Conservation (phyloP, 768 basidiomycete genomes). For the Leucogyrophana mollusca region DNA sequence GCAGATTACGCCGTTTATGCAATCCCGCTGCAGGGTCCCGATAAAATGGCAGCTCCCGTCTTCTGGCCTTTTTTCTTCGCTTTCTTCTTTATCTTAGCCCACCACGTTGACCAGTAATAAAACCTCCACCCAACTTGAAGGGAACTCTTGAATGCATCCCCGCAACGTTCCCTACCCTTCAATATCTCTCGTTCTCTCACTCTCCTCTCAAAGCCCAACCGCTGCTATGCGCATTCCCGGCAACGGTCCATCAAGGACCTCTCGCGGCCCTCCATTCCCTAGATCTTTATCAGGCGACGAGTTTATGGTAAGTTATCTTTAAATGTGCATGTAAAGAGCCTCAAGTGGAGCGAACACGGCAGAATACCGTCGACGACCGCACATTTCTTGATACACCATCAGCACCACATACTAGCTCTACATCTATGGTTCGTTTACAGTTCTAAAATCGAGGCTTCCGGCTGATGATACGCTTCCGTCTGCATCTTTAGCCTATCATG, state of each 20-base stretch:
- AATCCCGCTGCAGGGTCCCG: conserved; percentile 4
- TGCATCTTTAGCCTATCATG: conserved; percentile 3
- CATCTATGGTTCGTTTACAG: neutral
- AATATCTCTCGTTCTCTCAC: conserved; percentile 3
- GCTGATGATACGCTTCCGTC: neutral
- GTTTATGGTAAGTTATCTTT: conserved; percentile 4
- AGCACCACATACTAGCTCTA: neutral
- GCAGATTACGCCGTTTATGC: neutral
- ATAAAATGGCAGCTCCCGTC: conserved; percentile 2
- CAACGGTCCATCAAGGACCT: no score
- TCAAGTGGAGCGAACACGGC: neutral
- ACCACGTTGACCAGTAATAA: neutral
- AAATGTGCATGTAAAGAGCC: neutral
- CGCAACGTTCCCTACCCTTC: conserved; percentile 6
- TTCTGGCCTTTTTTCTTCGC: neutral
- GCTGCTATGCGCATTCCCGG: no score
- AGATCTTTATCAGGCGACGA: neutral
- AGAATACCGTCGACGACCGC: conserved; percentile 7
- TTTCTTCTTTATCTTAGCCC: neutral
- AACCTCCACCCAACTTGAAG: neutral
- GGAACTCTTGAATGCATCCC: conserved; percentile 1
- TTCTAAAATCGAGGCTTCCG: neutral
- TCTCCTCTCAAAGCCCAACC: neutral
- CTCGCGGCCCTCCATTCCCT: no score
- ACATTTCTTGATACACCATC: neutral